Evolutionary conservation across 2,329 filamentous ascomycete genomes (phyloP), one percentile per base, ranked within the genome.

Genomic region (Verticillium zaregamsianum): DNA sequence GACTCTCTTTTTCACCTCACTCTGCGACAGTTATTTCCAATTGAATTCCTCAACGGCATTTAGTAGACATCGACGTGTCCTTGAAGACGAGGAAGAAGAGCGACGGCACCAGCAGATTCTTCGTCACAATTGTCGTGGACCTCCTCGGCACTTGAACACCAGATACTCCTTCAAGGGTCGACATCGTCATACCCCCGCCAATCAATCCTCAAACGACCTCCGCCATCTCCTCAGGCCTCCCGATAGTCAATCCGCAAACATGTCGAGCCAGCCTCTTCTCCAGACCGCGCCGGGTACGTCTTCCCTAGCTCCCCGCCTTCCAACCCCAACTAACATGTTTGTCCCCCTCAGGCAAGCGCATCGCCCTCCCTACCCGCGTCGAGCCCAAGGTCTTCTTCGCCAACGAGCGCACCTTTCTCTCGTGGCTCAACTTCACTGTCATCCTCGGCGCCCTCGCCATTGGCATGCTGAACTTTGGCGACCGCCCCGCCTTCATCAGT

Each of bases 351-450:
- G 94, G 94, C 85, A 99, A 99, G 82, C 92, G 94, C 74, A 98
- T 99, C 75, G 94, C 95, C 71, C 92, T 99, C 67, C 95, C 95
- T 62, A 97, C 94, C 64, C 93, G 95, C 69, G 94, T 99, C 78
- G 95, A 99, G 79, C 95, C 95, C 71, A 99, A 99, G 80, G 95
- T 99, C 82, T 99, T 98, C 87, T 99, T 99, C 84, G 95, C 95
- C 80, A 99, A 99, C 84, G 95, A 99, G 81, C 92, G 95, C 66
- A 99, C 95, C 66, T 99, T 99, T 77, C 88, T 99, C 72, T 97
- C 93, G 78, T 99, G 95, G 95, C 91, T 99, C 73, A 99, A 99
- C 86, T 98, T 98, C 84, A 97, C 93, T 76, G 93, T 99, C 73
- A 94, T 99, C 78, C 90, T 99, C 65, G 95, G 95, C 72, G 95